A percentile compares a stretch with the other conserved stretches of the same genome.
phyloP scores from a whole-genome alignment of 768 basidiomycete species.

The Mycena epipterygia region DNA sequence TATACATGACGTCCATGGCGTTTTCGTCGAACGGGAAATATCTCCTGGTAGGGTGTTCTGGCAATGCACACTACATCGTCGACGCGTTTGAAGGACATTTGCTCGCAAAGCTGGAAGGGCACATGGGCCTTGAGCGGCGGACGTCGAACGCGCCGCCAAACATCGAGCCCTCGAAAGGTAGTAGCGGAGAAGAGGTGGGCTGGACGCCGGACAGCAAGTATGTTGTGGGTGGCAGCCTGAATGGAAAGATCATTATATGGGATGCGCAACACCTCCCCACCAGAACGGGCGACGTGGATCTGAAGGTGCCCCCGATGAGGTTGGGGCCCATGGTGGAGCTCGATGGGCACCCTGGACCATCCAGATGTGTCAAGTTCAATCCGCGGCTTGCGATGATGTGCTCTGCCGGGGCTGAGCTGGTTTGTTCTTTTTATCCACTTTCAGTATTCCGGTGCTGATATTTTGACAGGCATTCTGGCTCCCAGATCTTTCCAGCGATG shows the following conservation, averaged over 20 bases:
- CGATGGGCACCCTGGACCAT: slow-evolving; percentile 88
- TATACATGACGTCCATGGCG: slow-evolving; percentile 90
- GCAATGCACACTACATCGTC: slow-evolving; percentile 92
- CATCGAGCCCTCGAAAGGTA: slow-evolving; percentile 81
- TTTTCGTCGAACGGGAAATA: slow-evolving; percentile 95
- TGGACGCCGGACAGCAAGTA: slow-evolving; percentile 98
- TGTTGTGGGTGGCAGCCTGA: slow-evolving; percentile 85
- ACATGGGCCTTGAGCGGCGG: slow-evolving; percentile 84
- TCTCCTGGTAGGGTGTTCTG: slow-evolving; percentile 92
- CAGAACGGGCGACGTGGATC: slow-evolving; percentile 66
- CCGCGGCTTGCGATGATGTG: slow-evolving; percentile 92
- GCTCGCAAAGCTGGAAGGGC: slow-evolving; percentile 88
- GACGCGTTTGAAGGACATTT: slow-evolving; percentile 92
- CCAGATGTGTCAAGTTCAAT: slow-evolving; percentile 91
- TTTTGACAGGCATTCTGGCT: slow-evolving; percentile 58
- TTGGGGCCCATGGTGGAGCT: slow-evolving; percentile 59
- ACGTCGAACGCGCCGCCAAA: slow-evolving; percentile 60
- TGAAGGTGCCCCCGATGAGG: slow-evolving; percentile 64
- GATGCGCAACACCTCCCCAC: slow-evolving; percentile 78
- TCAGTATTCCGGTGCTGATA: slow-evolving; percentile 20
- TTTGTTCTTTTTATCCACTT: slow-evolving; percentile 50
- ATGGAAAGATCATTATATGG: slow-evolving; percentile 91
- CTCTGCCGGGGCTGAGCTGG: slow-evolving; percentile 87
- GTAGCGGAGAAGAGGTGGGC: slow-evolving; percentile 92
- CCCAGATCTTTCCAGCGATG: slow-evolving; percentile 73